These are phyloP conservation scores for Lachancea cidri DNA, from an alignment of 805 yeast species.

Conservation along the genomic window DNA sequence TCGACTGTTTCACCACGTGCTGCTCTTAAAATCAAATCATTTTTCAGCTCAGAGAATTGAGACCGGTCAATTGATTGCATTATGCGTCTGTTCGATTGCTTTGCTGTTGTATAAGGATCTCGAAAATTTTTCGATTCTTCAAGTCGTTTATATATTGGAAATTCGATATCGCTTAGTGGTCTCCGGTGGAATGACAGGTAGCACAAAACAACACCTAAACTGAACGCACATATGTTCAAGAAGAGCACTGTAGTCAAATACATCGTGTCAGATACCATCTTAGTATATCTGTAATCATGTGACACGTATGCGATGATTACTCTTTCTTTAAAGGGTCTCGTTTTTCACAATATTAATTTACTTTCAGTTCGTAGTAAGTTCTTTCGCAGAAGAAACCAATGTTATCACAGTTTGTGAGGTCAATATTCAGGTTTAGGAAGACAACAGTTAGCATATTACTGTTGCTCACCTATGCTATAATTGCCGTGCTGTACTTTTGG, in stretches of 20 bases:
- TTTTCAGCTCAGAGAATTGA: conserved; percentile 71
- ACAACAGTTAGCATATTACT: conserved; percentile 59
- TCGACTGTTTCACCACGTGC: conserved; percentile 88
- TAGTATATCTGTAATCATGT: background rate
- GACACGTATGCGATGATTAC: background rate
- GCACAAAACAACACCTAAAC: background rate
- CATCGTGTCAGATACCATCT: background rate
- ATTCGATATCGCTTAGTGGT: background rate
- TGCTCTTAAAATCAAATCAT: conserved; percentile 87
- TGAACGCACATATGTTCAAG: background rate
- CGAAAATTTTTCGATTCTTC: background rate
- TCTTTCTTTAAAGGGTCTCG: background rate
- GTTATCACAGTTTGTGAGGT: conserved; percentile 33
- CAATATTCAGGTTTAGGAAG: conserved; percentile 65
- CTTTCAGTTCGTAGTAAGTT: background rate
- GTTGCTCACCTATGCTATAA: conserved; percentile 40
- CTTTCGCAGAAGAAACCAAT: conserved; percentile 4
- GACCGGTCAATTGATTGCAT: conserved; percentile 12
- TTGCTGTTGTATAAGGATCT: conserved; percentile 6
- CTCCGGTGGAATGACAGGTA: background rate
- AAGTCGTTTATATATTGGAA: background rate
- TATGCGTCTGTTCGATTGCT: conserved; percentile 3
- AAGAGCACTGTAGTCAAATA: background rate
- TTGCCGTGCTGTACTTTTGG: conserved; percentile 36
- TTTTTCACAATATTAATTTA: background rate